These are phyloP conservation scores for Aspergillus cejpii DNA, from an alignment of 2,329 filamentous ascomycete species.

Conservation along the genomic window DNA sequence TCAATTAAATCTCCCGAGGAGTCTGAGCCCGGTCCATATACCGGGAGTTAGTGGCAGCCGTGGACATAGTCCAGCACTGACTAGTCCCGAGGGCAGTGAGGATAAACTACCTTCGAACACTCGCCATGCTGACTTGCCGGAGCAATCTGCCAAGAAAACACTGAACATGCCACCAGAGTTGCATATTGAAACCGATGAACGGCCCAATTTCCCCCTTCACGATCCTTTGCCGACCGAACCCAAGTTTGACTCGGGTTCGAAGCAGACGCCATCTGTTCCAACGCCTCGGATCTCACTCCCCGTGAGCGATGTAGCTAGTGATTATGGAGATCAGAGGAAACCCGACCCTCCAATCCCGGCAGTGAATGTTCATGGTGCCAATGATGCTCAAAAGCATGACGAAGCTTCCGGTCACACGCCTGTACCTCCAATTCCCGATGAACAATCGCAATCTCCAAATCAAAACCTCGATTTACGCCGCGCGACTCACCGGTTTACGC, in stretches of 20 bases:
- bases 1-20: conserved; percentile 17
- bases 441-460: conserved; percentile 19
- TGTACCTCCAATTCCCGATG: conserved; percentile 21
- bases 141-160: conserved; percentile 8
- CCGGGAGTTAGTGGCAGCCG: conserved; percentile 10
- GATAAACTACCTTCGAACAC: background rate
- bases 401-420: conserved; percentile 10
- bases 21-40: conserved; percentile 17
- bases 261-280: conserved; percentile 16
- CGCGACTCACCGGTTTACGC: conserved; percentile 48
- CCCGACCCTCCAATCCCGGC: conserved; percentile 41
- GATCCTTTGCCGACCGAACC: conserved; percentile 12
- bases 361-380: conserved; percentile 25
- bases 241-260: conserved; percentile 11
- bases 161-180: conserved; percentile 12
- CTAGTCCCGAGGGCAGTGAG: conserved; percentile 1
- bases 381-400: conserved; percentile 18
- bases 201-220: conserved; percentile 19
- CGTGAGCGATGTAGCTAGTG: conserved; percentile 47
- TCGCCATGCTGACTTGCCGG: background rate
- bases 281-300: conserved; percentile 36
- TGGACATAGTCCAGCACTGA: conserved; percentile 5
- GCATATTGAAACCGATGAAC: conserved; percentile 18
- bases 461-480: conserved; percentile 27
- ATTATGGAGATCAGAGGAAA: conserved; percentile 51